A percentile compares a stretch with the other conserved stretches of the same genome.
Evolutionary conservation across 2,329 filamentous ascomycete genomes (phyloP).

Genomic region (Dothideomycetes sp.): DNA sequence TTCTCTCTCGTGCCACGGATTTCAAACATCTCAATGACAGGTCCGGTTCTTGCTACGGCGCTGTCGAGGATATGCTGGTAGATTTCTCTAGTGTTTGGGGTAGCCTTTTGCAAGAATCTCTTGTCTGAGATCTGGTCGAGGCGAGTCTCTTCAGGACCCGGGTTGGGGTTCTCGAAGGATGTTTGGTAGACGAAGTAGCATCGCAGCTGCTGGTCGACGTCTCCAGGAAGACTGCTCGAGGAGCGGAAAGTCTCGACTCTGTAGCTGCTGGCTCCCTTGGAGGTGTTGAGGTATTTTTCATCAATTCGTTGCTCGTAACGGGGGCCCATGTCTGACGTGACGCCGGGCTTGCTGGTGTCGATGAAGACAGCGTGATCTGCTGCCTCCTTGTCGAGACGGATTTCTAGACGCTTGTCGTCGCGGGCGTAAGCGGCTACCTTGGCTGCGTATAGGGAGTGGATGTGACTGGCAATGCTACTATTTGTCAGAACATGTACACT

Average conservation of each 20-base stretch:
- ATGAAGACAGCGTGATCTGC: conserved; percentile 96
- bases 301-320: conserved; percentile 90
- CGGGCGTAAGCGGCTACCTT: conserved; percentile 91
- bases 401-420: conserved; percentile 89
- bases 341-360: conserved; percentile 86
- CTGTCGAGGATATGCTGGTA: conserved; percentile 90
- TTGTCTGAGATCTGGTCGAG: conserved; percentile 87
- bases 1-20: conserved; percentile 88
- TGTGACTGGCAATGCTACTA: conserved; percentile 68
- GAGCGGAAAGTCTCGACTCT: conserved; percentile 97
- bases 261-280: conserved; percentile 62
- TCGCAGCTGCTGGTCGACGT: conserved; percentile 72
- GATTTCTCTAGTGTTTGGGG: conserved; percentile 86
- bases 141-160: conserved; percentile 68
- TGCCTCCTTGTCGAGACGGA: conserved; percentile 91
- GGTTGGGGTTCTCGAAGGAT: conserved; percentile 70
- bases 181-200: conserved; percentile 99
- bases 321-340: conserved; percentile 68
- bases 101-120: conserved; percentile 92
- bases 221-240: conserved; percentile 65
- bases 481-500: conserved; percentile 16
- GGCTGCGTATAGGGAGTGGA: conserved; percentile 92
- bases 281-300: conserved; percentile 85
- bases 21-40: conserved; percentile 96
- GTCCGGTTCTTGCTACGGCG: conserved; percentile 75